These are phyloP conservation scores for Castanea sativa DNA, from an alignment of 306 rosid species.

Conservation along the genomic window DNA sequence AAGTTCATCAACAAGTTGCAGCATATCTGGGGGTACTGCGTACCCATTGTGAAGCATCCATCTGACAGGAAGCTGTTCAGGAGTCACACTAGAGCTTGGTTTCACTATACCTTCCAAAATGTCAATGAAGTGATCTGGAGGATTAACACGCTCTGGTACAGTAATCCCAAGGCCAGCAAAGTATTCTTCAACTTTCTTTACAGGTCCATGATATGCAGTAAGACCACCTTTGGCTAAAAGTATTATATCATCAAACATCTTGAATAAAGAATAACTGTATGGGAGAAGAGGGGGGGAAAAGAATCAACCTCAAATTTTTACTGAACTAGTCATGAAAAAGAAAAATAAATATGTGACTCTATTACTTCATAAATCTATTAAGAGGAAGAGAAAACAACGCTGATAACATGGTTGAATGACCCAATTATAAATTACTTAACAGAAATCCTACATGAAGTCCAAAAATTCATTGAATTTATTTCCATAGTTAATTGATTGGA, in stretches of 20 bases:
- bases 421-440: too few species aligned
- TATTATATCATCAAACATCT: slow-evolving; percentile 80
- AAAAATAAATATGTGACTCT: neutral
- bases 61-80: slow-evolving; percentile 67
- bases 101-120: slow-evolving; percentile 74
- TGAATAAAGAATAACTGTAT: slow-evolving; percentile 69
- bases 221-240: slow-evolving; percentile 86
- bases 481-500: too few species aligned
- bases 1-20: slow-evolving; percentile 54
- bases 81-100: slow-evolving; percentile 47
- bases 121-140: slow-evolving; percentile 83
- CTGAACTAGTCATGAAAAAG: neutral
- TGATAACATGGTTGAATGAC: too few species aligned
- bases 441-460: too few species aligned
- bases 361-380: neutral
- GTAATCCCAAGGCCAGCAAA: slow-evolving; percentile 66
- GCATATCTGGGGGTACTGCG: slow-evolving; percentile 70
- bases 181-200: slow-evolving; percentile 77
- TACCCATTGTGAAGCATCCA: slow-evolving; percentile 90
- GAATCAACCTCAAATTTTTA: slow-evolving; percentile 13
- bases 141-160: slow-evolving; percentile 80
- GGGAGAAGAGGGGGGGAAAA: slow-evolving; percentile 19
- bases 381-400: neutral
- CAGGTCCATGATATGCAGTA: slow-evolving; percentile 77
- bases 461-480: too few species aligned